Percentiles rank a stretch among this genome's conserved stretches.
Evolutionary conservation across 192 early-diverging fungal genomes (phyloP).

Genomic region (Rhizoclosmatium globosum): DNA sequence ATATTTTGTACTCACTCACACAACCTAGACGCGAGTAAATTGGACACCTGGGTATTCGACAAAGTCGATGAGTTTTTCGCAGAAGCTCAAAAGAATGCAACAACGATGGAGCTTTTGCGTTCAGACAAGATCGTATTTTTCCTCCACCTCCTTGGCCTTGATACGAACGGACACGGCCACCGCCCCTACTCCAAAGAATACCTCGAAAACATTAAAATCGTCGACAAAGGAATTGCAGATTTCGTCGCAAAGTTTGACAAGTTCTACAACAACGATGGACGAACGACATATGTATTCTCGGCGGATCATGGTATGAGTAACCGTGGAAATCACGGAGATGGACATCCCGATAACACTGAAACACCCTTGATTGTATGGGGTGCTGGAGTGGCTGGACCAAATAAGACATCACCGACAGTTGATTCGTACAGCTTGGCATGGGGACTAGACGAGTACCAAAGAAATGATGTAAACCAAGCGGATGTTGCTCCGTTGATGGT

Average conservation of each 20-base stretch:
- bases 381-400: slow-evolving; percentile 80
- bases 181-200: slow-evolving; percentile 89
- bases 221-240: slow-evolving; percentile 79
- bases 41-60: slow-evolving; percentile 95
- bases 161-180: slow-evolving; percentile 93
- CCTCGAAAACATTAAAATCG: slow-evolving; percentile 81
- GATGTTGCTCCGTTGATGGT: slow-evolving; percentile 97
- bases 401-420: slow-evolving; percentile 60
- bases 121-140: slow-evolving; percentile 88
- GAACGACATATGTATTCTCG: slow-evolving; percentile 91
- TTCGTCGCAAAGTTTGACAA: slow-evolving; percentile 74
- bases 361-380: slow-evolving; percentile 97
- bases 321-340: slow-evolving; percentile 92
- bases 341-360: slow-evolving; percentile 93
- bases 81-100: slow-evolving; percentile 47
- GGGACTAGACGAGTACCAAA: slow-evolving; percentile 63
- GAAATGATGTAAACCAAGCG: slow-evolving; percentile 91
- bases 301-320: slow-evolving; percentile 98
- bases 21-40: slow-evolving; percentile 74
- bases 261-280: slow-evolving; percentile 82
- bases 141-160: slow-evolving; percentile 92
- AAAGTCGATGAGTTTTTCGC: slow-evolving; percentile 78
- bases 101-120: slow-evolving; percentile 66
- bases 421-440: slow-evolving; percentile 74
- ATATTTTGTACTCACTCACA: slow-evolving; percentile 31